These are phyloP conservation scores for Amanita muscaria DNA, from an alignment of 768 basidiomycete genomes.

Conservation along the genomic window DNA sequence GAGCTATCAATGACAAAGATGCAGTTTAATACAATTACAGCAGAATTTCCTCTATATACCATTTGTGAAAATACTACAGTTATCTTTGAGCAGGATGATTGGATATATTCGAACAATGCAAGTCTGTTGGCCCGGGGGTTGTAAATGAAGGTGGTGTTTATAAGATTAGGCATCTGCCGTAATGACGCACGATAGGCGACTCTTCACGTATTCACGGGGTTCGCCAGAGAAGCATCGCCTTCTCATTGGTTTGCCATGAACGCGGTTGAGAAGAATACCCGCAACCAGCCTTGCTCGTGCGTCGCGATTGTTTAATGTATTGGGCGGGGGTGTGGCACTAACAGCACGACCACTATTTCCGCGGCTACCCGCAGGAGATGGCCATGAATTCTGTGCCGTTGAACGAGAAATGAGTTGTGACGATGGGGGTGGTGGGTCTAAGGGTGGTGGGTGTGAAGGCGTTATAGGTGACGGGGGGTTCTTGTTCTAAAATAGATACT, in stretches of 20 bases:
- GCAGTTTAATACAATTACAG: too few species aligned
- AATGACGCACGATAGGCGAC: constrained; percentile 43
- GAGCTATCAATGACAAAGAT: too few species aligned
- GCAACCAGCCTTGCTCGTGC: constrained; percentile 46
- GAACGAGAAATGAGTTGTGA: constrained; percentile 7
- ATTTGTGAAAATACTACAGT: neutral
- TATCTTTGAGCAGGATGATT: too few species aligned
- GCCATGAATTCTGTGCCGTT: constrained; percentile 8
- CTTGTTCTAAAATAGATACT: neutral
- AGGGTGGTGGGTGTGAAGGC: too few species aligned
- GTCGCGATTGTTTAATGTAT: constrained; percentile 14
- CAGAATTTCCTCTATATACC: too few species aligned
- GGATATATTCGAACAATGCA: too few species aligned
- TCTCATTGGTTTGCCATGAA: constrained; percentile 48
- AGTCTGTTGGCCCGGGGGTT: neutral
- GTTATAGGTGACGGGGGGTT: constrained; percentile 1
- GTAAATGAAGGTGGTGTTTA: constrained; percentile 6
- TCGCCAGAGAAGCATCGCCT: constrained; percentile 22
- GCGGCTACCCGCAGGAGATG: neutral
- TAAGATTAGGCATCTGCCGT: constrained; percentile 34
- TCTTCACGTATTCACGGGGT: constrained; percentile 40
- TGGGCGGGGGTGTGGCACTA: neutral
- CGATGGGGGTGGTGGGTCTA: constrained; percentile 3
- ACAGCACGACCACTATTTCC: neutral
- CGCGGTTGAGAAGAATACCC: constrained; percentile 46